These are phyloP conservation scores for Solanum infundibuliforme DNA, from an alignment of 257 asterid genomes.

Conservation along the genomic window DNA sequence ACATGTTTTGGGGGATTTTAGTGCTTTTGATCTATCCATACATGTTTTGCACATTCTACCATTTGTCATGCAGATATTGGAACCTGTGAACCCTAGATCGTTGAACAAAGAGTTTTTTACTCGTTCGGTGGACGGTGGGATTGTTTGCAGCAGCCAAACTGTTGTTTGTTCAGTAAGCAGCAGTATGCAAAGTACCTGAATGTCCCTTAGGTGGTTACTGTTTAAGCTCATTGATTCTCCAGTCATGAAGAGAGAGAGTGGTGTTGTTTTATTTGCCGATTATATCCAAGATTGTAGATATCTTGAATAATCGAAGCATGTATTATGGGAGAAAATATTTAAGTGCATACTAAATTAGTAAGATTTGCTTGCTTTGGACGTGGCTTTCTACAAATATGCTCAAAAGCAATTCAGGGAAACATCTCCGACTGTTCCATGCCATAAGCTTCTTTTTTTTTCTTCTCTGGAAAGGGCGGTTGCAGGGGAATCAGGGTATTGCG, in stretches of 20 bases:
- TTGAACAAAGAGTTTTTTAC: background rate
- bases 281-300: slow-evolving; percentile 1
- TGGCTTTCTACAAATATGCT: background rate
- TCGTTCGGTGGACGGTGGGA: background rate
- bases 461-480: background rate
- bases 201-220: background rate
- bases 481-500: background rate
- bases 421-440: background rate
- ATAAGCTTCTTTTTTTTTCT: background rate
- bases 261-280: background rate
- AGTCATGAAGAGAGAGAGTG: background rate
- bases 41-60: background rate
- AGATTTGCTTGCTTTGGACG: background rate
- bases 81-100: slow-evolving; percentile 13
- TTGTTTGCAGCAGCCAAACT: background rate
- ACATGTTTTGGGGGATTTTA: background rate
- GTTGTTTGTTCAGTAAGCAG: background rate
- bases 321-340: background rate
- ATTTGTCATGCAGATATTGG: slow-evolving; percentile 34
- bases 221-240: background rate
- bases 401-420: background rate
- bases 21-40: background rate
- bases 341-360: background rate
- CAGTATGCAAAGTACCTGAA: background rate
- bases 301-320: background rate